phyloP scores from a whole-genome alignment of 2,329 filamentous ascomycete species.

The Pezicula rhizophila region DNA sequence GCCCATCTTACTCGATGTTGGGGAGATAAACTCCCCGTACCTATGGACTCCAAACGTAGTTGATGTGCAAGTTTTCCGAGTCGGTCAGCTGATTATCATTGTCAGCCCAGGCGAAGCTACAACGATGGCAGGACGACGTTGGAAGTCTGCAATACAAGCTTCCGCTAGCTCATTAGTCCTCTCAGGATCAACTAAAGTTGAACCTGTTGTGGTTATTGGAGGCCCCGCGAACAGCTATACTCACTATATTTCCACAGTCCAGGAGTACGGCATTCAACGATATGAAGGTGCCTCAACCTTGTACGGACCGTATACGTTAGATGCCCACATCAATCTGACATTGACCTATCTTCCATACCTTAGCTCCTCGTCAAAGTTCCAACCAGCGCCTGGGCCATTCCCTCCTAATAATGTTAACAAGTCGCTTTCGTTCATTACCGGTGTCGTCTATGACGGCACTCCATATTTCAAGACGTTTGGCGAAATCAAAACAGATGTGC shows the following conservation, averaged over 20 bases:
- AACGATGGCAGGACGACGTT: conserved; percentile 86
- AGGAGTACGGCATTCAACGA: conserved; percentile 78
- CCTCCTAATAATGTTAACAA: conserved; percentile 73
- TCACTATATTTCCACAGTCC: conserved; percentile 67
- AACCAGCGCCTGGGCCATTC: conserved; percentile 47
- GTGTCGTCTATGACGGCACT: conserved; percentile 67
- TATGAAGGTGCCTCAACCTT: conserved; percentile 95
- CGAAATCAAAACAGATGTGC: conserved; percentile 50
- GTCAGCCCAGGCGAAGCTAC: conserved; percentile 83
- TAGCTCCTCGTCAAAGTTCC: conserved; percentile 37
- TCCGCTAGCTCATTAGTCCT: conserved; percentile 38
- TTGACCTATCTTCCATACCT: conserved; percentile 67
- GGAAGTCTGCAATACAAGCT: conserved; percentile 65
- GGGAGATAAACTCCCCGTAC: conserved; percentile 72
- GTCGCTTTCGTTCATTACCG: conserved; percentile 75
- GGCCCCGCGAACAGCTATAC: conserved; percentile 89
- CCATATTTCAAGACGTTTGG: conserved; percentile 67
- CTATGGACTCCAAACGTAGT: conserved; percentile 88
- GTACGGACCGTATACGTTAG: conserved; percentile 74
- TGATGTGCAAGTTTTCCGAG: conserved; percentile 77
- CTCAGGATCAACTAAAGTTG: conserved; percentile 30
- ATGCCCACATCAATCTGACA: conserved; percentile 83
- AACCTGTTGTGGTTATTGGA: conserved; percentile 75
- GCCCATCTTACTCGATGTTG: conserved; percentile 81
- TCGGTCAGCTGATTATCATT: conserved; percentile 79